A percentile compares a stretch with the other conserved stretches of the same genome.
Evolutionary conservation across 164 flowering plant genomes (phyloP).

Genomic region (Vitis labrusca): DNA sequence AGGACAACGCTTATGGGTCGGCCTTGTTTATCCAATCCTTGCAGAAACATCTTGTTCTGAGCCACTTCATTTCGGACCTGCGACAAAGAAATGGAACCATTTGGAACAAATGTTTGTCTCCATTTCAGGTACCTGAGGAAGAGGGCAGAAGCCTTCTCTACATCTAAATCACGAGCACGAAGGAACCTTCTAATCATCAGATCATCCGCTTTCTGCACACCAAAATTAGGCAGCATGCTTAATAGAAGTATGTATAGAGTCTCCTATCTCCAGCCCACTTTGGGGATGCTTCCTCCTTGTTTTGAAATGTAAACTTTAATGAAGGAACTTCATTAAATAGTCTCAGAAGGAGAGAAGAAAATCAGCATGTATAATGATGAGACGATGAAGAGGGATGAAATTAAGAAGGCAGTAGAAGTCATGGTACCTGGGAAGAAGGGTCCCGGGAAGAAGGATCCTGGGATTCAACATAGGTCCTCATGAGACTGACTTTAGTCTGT

Average conservation of each 20-base stretch:
- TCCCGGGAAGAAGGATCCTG: conserved; percentile 48
- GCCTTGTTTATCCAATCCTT: conserved; percentile 70
- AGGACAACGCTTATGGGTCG: conserved; percentile 52
- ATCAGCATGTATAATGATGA: no score
- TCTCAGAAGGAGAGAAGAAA: background rate
- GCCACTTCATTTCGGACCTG: conserved; percentile 56
- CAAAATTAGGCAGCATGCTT: background rate
- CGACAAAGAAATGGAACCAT: conserved; percentile 50
- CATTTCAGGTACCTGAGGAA: conserved; percentile 69
- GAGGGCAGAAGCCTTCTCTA: conserved; percentile 61
- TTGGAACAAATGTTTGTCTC: conserved; percentile 61
- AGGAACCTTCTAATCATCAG: conserved; percentile 73
- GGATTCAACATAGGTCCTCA: conserved; percentile 37
- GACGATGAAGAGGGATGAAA: background rate
- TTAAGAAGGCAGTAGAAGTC: background rate
- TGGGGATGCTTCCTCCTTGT: background rate
- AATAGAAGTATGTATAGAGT: background rate
- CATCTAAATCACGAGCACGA: conserved; percentile 71
- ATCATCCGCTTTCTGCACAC: conserved; percentile 64
- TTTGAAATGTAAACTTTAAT: background rate
- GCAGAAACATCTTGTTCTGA: conserved; percentile 70
- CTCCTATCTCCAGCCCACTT: background rate
- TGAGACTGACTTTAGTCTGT: conserved; percentile 28
- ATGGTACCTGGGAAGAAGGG: background rate
- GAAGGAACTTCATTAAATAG: background rate